Conservation (phyloP, 768 basidiomycete species). For the Lactarius hengduanensis region DNA sequence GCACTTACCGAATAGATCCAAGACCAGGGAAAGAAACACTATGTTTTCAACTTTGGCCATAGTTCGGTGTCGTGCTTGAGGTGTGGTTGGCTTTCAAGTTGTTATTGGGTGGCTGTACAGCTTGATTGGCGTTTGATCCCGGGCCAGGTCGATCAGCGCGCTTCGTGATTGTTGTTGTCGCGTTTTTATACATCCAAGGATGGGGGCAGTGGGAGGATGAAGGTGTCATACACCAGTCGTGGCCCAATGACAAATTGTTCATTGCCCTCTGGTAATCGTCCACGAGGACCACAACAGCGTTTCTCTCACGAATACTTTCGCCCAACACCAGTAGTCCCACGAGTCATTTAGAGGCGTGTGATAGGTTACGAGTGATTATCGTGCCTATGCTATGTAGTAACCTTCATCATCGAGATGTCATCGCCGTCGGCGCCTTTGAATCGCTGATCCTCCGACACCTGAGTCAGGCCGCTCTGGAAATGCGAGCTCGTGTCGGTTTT, state of each 20-base stretch:
- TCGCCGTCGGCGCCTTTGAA: slow-evolving; percentile 55
- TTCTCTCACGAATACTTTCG: slow-evolving; percentile 1
- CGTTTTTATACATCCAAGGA: background rate
- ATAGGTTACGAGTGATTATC: slow-evolving; percentile 1
- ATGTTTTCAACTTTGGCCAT: slow-evolving; percentile 75
- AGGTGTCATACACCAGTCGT: background rate
- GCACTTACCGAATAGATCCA: slow-evolving; percentile 75
- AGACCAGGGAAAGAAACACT: slow-evolving; percentile 86
- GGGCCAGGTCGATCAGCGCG: background rate
- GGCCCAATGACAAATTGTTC: slow-evolving; percentile 8
- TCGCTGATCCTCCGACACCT: slow-evolving; percentile 77
- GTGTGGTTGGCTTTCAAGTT: background rate
- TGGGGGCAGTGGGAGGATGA: background rate
- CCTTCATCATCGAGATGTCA: slow-evolving; percentile 25
- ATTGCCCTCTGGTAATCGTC: background rate
- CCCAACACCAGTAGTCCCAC: slow-evolving; percentile 4
- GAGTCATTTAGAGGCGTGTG: slow-evolving; percentile 13
- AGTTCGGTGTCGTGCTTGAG: background rate
- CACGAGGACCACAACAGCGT: background rate
- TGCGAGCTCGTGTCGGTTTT: slow-evolving; percentile 95
- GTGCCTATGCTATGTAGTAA: slow-evolving; percentile 1
- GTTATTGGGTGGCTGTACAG: background rate
- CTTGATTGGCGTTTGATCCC: background rate
- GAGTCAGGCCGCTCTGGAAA: slow-evolving; percentile 78
- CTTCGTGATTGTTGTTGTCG: background rate